Base-by-base conservation (phyloP, 1,284 basidiomycete genomes). In the Entoloma clypeatum region DNA sequence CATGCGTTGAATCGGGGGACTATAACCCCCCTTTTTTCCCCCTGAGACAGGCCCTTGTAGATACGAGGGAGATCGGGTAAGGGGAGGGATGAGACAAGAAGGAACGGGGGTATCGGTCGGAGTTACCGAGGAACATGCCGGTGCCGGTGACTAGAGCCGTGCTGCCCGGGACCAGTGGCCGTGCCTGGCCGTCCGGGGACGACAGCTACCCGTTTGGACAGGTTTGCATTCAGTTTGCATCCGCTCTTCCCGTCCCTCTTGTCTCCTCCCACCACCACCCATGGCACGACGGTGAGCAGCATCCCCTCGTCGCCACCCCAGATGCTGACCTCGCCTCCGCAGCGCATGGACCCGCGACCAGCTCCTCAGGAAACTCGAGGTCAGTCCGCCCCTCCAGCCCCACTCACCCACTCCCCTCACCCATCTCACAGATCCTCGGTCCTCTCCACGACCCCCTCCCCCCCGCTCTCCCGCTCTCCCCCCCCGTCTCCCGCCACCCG, bases 391-490 rank as follows among this genome's bases (percentile, higher is more conserved):
- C 43, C 27, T 23, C 41, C 24, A 32, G 38, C 36, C 37, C 41
- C 35, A 28, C 34, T 18, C 21, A 35, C 44, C 45, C 36, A 44
- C 55, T 50, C 37, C 47, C 48, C 48, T 39, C 39, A 43, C 45
- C 54, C 38, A 43, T 21, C 34, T 38, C 35, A 42, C 56, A 85
- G 81, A 72, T 82, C 59, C 69, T 85, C 53, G 77, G 75, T 42
- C 62, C 69, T 44, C 68, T 81, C 43, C 62, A 67, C 43, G 55
- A 69, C 23, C 76, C 74, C 45, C 68, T 82, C 22, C 79, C 83
- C 39, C 72, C 79, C 51, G 70, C 72, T 46, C 67, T 85, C 43
- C 81, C 82, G 22, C 77, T 77, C 44, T 81, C 81, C 43, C 81
- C 82, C 41, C 81, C 81, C 10, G 68, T 71, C 28, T 84, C 81